Evolutionary conservation across 1,284 basidiomycete genomes (phyloP).

Genomic region (Tilletia horrida): DNA sequence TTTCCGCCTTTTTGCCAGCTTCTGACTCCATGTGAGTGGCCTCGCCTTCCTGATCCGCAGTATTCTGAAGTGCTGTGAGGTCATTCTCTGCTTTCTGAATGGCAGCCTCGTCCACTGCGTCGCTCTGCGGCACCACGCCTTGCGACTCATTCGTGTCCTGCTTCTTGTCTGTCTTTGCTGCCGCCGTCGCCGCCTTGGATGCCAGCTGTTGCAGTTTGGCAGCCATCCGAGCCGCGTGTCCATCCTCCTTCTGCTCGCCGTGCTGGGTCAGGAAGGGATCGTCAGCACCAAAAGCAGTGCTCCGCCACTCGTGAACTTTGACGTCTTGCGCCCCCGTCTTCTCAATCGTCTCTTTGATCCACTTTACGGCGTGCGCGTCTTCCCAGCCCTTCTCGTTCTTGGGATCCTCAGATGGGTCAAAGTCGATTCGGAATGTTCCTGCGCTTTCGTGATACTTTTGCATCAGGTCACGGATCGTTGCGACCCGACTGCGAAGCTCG

Average conservation of each 20-base stretch:
- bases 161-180: neutral
- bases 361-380: conserved; percentile 27
- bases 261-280: neutral
- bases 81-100: too few species aligned
- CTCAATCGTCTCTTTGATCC: conserved; percentile 25
- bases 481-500: conserved; percentile 21
- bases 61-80: too few species aligned
- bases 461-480: conserved; percentile 26
- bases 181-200: neutral
- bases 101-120: too few species aligned
- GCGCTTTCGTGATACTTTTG: conserved; percentile 28
- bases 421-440: conserved; percentile 28
- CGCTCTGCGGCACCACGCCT: too few species aligned
- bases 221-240: neutral
- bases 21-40: too few species aligned
- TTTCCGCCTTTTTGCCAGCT: too few species aligned
- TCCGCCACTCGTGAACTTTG: neutral
- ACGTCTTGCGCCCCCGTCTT: neutral
- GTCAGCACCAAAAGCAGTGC: neutral
- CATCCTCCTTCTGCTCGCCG: neutral
- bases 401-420: conserved; percentile 15
- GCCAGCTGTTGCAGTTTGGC: neutral
- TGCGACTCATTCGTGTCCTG: too few species aligned
- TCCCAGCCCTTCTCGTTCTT: conserved; percentile 22
- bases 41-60: too few species aligned